These are phyloP conservation scores for Citrus trifoliata DNA, from an alignment of 345 rosid genomes.

Conservation along the genomic window DNA sequence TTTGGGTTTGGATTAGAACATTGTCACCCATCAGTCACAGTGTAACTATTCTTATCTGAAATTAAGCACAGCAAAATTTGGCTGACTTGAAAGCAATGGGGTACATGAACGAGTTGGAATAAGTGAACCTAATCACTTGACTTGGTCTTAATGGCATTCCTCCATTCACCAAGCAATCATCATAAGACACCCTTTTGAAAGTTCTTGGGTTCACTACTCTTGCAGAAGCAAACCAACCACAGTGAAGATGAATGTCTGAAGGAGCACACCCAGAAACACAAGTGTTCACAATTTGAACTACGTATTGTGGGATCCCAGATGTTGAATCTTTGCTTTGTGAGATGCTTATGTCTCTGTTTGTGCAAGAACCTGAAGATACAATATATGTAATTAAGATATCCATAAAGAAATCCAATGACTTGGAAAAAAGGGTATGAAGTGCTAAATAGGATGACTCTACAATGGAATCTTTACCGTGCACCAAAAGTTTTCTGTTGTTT, in stretches of 20 bases:
- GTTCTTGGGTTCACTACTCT: slow-evolving; percentile 43
- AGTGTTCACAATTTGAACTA: slow-evolving; percentile 53
- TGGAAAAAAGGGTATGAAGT: not conserved
- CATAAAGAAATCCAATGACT: not conserved
- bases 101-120: slow-evolving; percentile 60
- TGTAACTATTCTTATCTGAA: not conserved
- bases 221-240: slow-evolving; percentile 63
- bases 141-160: slow-evolving; percentile 40
- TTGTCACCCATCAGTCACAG: no score
- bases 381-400: no score
- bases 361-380: slow-evolving; percentile 33
- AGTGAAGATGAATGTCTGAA: slow-evolving; percentile 44
- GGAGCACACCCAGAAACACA: slow-evolving; percentile 45
- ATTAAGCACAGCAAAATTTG: slow-evolving; percentile 32
- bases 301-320: slow-evolving; percentile 51
- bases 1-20: not conserved
- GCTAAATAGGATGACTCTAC: not conserved
- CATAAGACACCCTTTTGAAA: slow-evolving; percentile 50
- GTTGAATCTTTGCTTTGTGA: slow-evolving; percentile 45
- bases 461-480: slow-evolving; percentile 30
- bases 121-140: slow-evolving; percentile 47
- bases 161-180: slow-evolving; percentile 55
- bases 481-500: slow-evolving; percentile 30
- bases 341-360: slow-evolving; percentile 45
- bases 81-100: slow-evolving; percentile 45